These are phyloP conservation scores for Geum urbanum DNA, from an alignment of 306 rosid genomes.

Conservation along the genomic window DNA sequence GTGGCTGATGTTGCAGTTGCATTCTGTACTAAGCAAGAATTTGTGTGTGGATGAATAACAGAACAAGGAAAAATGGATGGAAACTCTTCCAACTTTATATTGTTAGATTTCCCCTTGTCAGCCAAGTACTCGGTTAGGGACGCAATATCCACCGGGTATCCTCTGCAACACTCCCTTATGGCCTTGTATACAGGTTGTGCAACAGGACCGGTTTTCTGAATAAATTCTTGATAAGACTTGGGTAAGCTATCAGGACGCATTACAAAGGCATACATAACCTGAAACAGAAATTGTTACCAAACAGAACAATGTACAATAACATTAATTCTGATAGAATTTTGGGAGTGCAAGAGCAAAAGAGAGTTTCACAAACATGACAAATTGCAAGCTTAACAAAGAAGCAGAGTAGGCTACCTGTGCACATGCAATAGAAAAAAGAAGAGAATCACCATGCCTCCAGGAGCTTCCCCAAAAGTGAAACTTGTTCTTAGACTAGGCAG, in stretches of 20 bases:
- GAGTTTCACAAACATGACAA: background rate
- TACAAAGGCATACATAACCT: constrained; percentile 97
- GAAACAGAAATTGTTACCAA: constrained; percentile 25
- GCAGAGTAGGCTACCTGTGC: constrained; percentile 63
- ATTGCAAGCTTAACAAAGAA: constrained; percentile 8
- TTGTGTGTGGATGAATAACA: constrained; percentile 72
- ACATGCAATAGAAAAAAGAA: constrained; percentile 83
- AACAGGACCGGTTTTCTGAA: constrained; percentile 95
- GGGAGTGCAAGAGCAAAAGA: background rate
- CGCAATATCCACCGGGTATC: constrained; percentile 62
- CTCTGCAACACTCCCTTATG: constrained; percentile 85
- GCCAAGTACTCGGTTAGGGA: constrained; percentile 68
- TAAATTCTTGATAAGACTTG: constrained; percentile 81
- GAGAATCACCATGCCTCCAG: constrained; percentile 94
- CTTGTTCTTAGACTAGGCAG: constrained; percentile 87
- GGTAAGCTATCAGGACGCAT: constrained; percentile 99
- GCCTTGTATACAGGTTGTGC: constrained; percentile 92
- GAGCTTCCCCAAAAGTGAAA: constrained; percentile 99
- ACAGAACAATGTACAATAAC: constrained; percentile 7
- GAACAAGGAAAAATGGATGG: constrained; percentile 85
- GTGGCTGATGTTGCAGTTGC: constrained; percentile 76
- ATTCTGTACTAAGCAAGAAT: constrained; percentile 74
- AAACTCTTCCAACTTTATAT: constrained; percentile 69
- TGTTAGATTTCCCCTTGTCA: constrained; percentile 39
- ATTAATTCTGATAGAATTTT: background rate